Evolutionary conservation across 306 rosid species (phyloP).

Genomic region (Astragalus membranaceus): DNA sequence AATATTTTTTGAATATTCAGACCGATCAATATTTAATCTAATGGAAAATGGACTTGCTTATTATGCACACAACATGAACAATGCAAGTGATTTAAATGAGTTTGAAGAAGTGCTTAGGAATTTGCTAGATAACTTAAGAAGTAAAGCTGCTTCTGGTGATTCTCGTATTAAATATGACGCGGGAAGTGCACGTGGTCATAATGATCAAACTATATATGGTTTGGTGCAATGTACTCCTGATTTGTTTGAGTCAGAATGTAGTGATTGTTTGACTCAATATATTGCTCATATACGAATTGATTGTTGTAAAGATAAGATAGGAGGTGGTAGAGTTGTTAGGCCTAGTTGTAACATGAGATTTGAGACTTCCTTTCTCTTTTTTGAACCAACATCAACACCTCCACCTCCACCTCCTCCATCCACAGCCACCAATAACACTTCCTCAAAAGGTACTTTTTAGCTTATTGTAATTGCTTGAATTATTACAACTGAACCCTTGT

Average conservation of each 20-base stretch:
- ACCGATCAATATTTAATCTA: not conserved
- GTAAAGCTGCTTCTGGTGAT: not conserved
- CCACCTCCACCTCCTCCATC: not conserved
- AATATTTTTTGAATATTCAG: no score
- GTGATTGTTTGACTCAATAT: not conserved
- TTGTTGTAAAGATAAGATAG: not conserved
- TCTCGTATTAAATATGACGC: constrained; percentile 13
- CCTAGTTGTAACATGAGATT: constrained; percentile 20
- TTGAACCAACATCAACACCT: not conserved
- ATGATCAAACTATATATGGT: constrained; percentile 7
- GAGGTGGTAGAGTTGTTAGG: not conserved
- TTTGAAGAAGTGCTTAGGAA: not conserved
- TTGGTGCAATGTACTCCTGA: constrained; percentile 39
- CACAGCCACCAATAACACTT: not conserved
- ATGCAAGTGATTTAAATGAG: not conserved
- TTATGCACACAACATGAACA: not conserved
- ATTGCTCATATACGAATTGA: not conserved
- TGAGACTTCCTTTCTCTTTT: not conserved
- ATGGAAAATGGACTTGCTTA: not conserved
- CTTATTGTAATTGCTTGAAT: not conserved
- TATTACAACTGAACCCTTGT: no score
- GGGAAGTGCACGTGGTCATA: not conserved
- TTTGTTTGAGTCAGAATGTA: not conserved
- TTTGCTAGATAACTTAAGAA: not conserved
- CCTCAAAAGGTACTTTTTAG: not conserved